A percentile compares a stretch with the other conserved stretches of the same genome.
These are phyloP conservation scores for Conringia planisiliqua DNA, from an alignment of 345 rosid species.

Conservation along the genomic window DNA sequence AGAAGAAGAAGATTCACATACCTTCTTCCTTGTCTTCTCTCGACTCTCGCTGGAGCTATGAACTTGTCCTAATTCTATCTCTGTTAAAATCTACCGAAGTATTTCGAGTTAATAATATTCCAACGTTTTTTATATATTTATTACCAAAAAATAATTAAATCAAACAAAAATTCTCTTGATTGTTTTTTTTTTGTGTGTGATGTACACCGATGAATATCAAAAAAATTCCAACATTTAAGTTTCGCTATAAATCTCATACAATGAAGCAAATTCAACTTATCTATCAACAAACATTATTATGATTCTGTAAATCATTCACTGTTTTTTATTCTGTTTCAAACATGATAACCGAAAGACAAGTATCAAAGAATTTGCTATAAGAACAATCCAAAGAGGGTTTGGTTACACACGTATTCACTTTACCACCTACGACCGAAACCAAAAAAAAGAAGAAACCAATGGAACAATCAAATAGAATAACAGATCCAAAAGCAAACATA, in stretches of 20 bases:
- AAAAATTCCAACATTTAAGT: too few species aligned
- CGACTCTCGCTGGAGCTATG: background rate
- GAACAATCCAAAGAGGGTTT: slow-evolving; percentile 22
- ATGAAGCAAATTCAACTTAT: background rate
- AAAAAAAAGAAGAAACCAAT: background rate
- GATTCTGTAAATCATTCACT: background rate
- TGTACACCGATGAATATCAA: background rate
- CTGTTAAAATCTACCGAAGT: background rate
- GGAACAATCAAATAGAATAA: slow-evolving; percentile 18
- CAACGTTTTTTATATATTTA: background rate
- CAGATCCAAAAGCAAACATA: slow-evolving; percentile 4
- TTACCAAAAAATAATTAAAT: background rate
- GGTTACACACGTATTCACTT: slow-evolving; percentile 29
- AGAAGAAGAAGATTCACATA: slow-evolving; percentile 13
- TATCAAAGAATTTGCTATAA: slow-evolving; percentile 17
- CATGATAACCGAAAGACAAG: background rate
- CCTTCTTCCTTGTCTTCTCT: slow-evolving; percentile 20
- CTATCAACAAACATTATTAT: background rate
- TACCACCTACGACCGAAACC: background rate
- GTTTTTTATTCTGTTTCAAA: background rate
- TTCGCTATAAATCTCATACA: background rate
- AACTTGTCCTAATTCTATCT: slow-evolving; percentile 11
- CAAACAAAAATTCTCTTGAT: background rate
- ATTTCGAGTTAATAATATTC: background rate
- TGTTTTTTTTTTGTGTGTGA: background rate